These are phyloP conservation scores for Neocallimastix lanati DNA, from an alignment of 192 early-diverging fungal genomes.

Conservation along the genomic window DNA sequence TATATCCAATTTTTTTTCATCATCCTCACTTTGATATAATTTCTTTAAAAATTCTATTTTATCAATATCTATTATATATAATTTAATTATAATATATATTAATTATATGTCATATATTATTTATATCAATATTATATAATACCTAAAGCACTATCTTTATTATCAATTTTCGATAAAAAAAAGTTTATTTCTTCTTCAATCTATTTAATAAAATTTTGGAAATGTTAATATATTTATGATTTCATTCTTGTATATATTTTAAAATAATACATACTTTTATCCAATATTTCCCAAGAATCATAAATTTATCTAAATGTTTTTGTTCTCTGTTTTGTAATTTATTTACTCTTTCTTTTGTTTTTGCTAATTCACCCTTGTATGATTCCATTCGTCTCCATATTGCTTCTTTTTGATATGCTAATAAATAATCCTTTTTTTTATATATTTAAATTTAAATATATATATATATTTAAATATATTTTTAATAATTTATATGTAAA, in stretches of 20 bases:
- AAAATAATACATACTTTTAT: too few species aligned
- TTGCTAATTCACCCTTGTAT: conserved; percentile 32
- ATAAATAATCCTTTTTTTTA: neutral
- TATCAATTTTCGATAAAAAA: neutral
- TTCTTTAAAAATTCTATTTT: neutral
- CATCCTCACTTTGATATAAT: neutral
- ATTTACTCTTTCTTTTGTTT: conserved; percentile 17
- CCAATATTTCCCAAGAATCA: neutral
- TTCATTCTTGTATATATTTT: too few species aligned
- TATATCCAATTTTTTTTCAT: neutral
- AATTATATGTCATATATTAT: too few species aligned
- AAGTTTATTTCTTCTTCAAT: neutral
- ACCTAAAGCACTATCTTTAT: neutral
- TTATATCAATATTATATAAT: too few species aligned
- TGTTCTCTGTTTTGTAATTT: conserved; percentile 4
- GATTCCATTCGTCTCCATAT: conserved; percentile 48
- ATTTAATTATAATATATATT: too few species aligned
- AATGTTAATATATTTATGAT: too few species aligned
- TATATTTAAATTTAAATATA: neutral
- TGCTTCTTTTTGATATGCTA: conserved; percentile 39
- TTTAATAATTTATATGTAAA: too few species aligned
- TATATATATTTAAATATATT: neutral
- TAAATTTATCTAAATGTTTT: neutral
- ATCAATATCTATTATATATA: neutral
- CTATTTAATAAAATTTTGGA: too few species aligned